Conservation (phyloP, 352 stramenopile species). For the Sclerospora graminicola region DNA sequence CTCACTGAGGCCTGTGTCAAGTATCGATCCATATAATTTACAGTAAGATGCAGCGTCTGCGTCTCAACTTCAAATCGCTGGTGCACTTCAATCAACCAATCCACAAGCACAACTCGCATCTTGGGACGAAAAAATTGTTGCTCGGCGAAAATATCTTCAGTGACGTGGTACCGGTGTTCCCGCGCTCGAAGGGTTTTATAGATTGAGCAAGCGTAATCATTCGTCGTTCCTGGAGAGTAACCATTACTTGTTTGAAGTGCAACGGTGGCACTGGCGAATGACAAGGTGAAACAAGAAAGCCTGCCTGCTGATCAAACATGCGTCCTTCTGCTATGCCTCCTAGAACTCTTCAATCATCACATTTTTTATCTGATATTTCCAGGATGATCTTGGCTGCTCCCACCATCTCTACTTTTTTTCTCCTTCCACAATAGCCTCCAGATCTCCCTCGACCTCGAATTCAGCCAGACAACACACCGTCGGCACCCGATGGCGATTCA, state of each 20-base stretch:
- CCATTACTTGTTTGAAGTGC: not conserved
- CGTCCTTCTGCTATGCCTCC: conserved; percentile 6
- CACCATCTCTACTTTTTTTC: conserved; percentile 6
- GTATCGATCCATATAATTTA: conserved; percentile 98
- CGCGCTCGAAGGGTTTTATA: conserved; percentile 34
- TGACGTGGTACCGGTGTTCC: no score
- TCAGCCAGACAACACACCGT: not conserved
- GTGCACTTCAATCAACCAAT: conserved; percentile 96
- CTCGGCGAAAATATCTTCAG: no score
- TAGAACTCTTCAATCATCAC: conserved; percentile 5
- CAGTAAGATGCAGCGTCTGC: conserved; percentile 96
- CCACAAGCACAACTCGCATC: no score
- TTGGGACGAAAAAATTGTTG: no score
- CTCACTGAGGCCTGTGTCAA: no score
- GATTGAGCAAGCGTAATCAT: no score
- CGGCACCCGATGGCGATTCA: no score
- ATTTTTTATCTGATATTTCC: conserved; percentile 1
- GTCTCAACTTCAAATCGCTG: conserved; percentile 95
- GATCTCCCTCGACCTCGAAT: conserved; percentile 3
- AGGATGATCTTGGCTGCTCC: not conserved
- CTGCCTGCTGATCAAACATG: conserved; percentile 16
- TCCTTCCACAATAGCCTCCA: conserved; percentile 7
- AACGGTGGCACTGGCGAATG: no score
- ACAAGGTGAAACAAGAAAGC: not conserved
- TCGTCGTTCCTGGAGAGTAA: conserved; percentile 26